A percentile compares a stretch with the other conserved stretches of the same genome.
These are phyloP conservation scores for Simmondsia chinensis DNA, from an alignment of 148 eudicot genomes.

Conservation along the genomic window DNA sequence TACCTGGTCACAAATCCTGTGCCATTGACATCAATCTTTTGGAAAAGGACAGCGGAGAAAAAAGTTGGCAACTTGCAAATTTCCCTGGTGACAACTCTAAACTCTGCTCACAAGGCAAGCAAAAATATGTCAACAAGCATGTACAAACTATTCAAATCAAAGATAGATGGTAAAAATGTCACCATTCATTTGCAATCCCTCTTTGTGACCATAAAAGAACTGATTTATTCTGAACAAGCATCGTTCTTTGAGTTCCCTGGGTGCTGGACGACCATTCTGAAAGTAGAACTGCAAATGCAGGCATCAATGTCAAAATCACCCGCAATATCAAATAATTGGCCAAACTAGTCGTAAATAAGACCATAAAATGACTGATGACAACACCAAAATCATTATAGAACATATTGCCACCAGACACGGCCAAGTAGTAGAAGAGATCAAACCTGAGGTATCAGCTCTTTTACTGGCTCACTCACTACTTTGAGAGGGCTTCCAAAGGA, in stretches of 20 bases:
- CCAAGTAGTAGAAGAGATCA: slow-evolving; percentile 1
- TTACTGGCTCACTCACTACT: slow-evolving; percentile 74
- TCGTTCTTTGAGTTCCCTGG: slow-evolving; percentile 82
- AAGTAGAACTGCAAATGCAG: slow-evolving; percentile 70
- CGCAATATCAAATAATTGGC: neutral
- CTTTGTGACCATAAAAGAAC: slow-evolving; percentile 75
- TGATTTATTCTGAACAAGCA: slow-evolving; percentile 87
- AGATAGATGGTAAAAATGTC: slow-evolving; percentile 10
- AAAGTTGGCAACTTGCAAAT: slow-evolving; percentile 98
- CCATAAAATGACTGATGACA: neutral
- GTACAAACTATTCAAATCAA: neutral
- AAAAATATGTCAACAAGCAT: slow-evolving; percentile 3
- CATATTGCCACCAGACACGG: neutral
- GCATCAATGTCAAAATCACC: neutral
- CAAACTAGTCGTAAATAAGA: neutral
- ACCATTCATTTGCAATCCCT: slow-evolving; percentile 88
- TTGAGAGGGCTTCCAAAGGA: slow-evolving; percentile 70
- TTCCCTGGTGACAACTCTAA: slow-evolving; percentile 78
- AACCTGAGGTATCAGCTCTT: slow-evolving; percentile 93
- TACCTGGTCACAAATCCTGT: slow-evolving; percentile 92
- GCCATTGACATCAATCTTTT: slow-evolving; percentile 61
- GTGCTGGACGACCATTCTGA: slow-evolving; percentile 87
- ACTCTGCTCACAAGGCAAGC: slow-evolving; percentile 63
- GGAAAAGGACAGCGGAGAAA: slow-evolving; percentile 70
- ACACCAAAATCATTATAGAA: neutral